Evolutionary conservation across 768 basidiomycete genomes (phyloP).

Genomic region (Panaeolus papilionaceus): DNA sequence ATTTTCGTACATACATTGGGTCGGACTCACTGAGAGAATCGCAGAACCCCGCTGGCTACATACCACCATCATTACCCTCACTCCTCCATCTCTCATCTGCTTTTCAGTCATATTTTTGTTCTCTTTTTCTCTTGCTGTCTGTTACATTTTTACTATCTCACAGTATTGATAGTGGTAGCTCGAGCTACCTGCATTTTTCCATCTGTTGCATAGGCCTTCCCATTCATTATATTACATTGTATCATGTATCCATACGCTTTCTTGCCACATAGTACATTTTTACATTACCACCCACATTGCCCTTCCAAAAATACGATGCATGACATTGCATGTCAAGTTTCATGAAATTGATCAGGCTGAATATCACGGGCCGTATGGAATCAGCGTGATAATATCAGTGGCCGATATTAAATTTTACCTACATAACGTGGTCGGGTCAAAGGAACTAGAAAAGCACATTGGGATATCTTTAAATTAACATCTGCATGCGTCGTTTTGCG

Average conservation of each 20-base stretch:
- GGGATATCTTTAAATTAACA: not conserved
- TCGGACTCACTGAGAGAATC: not conserved
- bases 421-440: not conserved
- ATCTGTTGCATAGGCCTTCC: not conserved
- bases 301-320: not conserved
- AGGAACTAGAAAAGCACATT: not conserved
- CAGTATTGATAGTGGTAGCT: slow-evolving; percentile 14
- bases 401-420: not conserved
- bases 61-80: not conserved
- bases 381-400: not conserved
- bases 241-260: slow-evolving; percentile 5
- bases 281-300: not conserved
- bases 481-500: not conserved
- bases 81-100: not conserved
- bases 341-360: not conserved
- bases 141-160: slow-evolving; percentile 1
- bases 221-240: not conserved
- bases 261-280: not conserved
- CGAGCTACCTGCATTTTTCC: not conserved
- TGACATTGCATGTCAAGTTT: not conserved
- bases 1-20: not conserved
- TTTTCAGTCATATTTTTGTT: not conserved
- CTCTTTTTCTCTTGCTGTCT: not conserved
- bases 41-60: not conserved
- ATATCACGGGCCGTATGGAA: not conserved